These are phyloP conservation scores for Metrosideros polymorpha DNA, from an alignment of 441 rosid genomes.

Conservation along the genomic window DNA sequence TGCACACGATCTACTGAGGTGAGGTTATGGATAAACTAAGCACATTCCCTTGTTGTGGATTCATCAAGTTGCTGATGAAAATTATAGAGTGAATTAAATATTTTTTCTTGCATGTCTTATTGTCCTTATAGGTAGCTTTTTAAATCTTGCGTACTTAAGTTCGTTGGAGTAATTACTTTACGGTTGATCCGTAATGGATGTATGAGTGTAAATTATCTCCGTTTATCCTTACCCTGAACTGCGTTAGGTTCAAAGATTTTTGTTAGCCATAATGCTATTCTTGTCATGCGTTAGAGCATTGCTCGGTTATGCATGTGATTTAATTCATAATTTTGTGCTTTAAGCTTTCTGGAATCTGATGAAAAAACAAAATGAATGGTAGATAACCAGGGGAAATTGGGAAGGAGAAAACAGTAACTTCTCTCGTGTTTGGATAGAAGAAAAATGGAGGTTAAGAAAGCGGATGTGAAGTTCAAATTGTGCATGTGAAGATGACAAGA, in stretches of 20 bases:
- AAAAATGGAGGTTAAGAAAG: neutral
- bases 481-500: neutral
- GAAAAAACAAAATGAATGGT: neutral
- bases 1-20: conserved; percentile 83
- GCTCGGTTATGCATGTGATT: neutral
- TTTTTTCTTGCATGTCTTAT: neutral
- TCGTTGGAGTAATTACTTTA: neutral
- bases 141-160: neutral
- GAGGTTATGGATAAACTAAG: conserved; percentile 12
- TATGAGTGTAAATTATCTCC: neutral
- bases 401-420: neutral
- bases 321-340: neutral
- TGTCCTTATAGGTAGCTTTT: neutral
- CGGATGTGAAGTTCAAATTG: neutral
- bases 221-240: neutral
- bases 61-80: neutral
- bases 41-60: neutral
- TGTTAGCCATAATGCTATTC: neutral
- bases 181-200: neutral
- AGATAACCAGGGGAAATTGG: neutral
- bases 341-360: neutral
- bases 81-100: neutral
- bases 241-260: neutral
- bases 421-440: neutral
- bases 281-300: neutral